Base-by-base conservation (phyloP, 2,329 filamentous ascomycete species). In the Phaeophleospora eucalypticola region DNA sequence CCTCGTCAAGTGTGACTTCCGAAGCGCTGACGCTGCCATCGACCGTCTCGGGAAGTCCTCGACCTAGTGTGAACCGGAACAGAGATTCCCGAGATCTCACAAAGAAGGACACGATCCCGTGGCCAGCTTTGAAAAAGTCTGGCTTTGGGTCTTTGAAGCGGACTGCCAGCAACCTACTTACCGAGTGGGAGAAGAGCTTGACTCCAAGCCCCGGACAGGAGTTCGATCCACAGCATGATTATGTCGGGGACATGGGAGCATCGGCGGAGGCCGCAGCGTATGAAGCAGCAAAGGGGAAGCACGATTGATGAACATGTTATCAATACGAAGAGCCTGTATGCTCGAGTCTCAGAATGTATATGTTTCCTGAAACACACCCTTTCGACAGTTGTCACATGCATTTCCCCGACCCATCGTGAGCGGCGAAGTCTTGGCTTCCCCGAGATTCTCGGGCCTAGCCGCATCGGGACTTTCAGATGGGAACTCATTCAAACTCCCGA, bases 141-240 rank as follows among this genome's bases (percentile, higher is more conserved):
- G 35, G 79, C 7, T 86, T 89, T 0, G 83, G 82, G 57, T 89
- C 88, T 59, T 71, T 96, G 57, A 87, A 89, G 64, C 80, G 82
- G 32, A 91, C 87, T 1, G 87, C 90, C n/a, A 86, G 83, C 29
- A 86, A 85, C 52, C 75, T 95, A 47, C 89, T 96, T 81, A 86
- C 83, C 54, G 89, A 95, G 64, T 95, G 89, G 87, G 91, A 97
- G 71, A 87, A 82, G 66, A 87, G 80, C 56, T 71, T 90, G 12
- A 81, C 57, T n/a, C 60, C 60, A 4, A 53, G 46, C 46, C 60
- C 60, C 6, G 56, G 53, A 6, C 43, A 58, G 41, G 59, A 63
- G 29, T 54, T 43, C 41, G 53, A 29, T 3, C 56, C 56, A 3
- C 50, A 56, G 20, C 47, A 53, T 7, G 61, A 61, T 43, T 64